Base-by-base conservation (phyloP, 2,329 filamentous ascomycete species). In the Clonostachys rhizophaga region DNA sequence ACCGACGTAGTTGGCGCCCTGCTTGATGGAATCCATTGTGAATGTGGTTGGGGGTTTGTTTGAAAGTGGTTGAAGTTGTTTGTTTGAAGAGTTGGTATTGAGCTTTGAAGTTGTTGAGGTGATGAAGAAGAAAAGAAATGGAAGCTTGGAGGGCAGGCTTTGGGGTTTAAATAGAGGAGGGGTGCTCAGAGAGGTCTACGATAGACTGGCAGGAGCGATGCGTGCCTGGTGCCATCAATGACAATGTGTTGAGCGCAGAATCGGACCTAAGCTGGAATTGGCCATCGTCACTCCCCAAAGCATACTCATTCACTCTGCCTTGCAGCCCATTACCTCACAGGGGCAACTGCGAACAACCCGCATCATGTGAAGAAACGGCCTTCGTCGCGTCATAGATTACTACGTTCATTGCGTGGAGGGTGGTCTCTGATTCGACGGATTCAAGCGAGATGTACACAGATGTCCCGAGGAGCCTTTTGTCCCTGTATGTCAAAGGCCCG, bases 1-100 rank as follows among this genome's bases (percentile, higher is more conserved):
- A 52, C 74, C 66, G 66, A 84, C 79, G 78, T 79, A 83, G 78
- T 84, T 85, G 70, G 71, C 81, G 61, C 76, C 77, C 70, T 84
- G 79, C 74, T 76, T 75, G 62, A 77, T 52, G 52, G 72, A 69
- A 47, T 78, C 75, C 75, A 78, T 78, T 65, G 49, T 71, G 66
- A 58, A 17, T 54, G 50, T 44, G 20, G 35, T 13, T 18, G 56
- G 47, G 45, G 45, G 47, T 50, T 50, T 45, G 35, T 43, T 52
- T 47, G 44, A 42, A 40, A 41, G 43, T 48, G 42, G 14, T n/a
- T 10, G n/a, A 42, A 42, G 44, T 37, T 74, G 12, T 68, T 48
- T 44, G 17, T 30, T 40, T 33, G 6, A 13, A 16, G 16, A 16
- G 16, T 43, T 33, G 30, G 37, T 49, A 44, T 17, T 34, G 39